Conservation (phyloP, 164 flowering plant species). For the Vitis rotundifolia region DNA sequence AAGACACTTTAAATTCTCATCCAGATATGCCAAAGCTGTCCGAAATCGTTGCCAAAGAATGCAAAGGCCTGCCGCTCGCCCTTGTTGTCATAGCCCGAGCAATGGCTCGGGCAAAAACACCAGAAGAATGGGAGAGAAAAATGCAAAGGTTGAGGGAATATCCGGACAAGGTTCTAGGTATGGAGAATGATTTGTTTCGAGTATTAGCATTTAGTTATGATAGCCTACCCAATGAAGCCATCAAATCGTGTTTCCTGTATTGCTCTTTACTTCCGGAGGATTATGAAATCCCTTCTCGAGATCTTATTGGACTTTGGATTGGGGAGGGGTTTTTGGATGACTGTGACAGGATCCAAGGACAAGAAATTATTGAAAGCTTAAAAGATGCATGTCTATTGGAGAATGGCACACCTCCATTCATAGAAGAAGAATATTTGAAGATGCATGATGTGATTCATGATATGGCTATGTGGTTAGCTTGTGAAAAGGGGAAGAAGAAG, state of each 20-base stretch:
- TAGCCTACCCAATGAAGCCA: background rate
- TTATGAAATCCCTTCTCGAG: background rate
- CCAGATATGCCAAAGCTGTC: slow-evolving; percentile 9
- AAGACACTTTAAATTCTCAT: slow-evolving; percentile 8
- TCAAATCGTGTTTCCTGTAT: slow-evolving; percentile 11
- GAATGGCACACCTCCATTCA: no score
- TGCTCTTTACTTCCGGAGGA: slow-evolving; percentile 17
- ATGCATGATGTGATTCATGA: slow-evolving; percentile 19
- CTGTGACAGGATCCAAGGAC: background rate
- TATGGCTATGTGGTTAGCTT: slow-evolving; percentile 10
- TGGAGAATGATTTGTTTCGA: background rate
- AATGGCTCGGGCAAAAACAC: slow-evolving; percentile 12
- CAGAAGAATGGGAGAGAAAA: slow-evolving; percentile 13
- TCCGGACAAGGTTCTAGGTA: slow-evolving; percentile 4
- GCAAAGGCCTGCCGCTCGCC: slow-evolving; percentile 18
- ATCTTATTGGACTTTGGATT: slow-evolving; percentile 14
- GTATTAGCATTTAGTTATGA: slow-evolving; percentile 14
- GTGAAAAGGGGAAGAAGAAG: background rate
- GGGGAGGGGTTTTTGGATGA: slow-evolving; percentile 15
- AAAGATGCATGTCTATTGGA: slow-evolving; percentile 3
- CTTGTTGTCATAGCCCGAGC: slow-evolving; percentile 9
- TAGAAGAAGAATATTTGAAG: background rate
- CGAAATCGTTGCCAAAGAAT: background rate
- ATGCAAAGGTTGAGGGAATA: background rate
- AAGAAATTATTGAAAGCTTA: slow-evolving; percentile 4